Evolutionary conservation across 129 eudicot genomes (phyloP).

Genomic region (Oenanthe sinensis): DNA sequence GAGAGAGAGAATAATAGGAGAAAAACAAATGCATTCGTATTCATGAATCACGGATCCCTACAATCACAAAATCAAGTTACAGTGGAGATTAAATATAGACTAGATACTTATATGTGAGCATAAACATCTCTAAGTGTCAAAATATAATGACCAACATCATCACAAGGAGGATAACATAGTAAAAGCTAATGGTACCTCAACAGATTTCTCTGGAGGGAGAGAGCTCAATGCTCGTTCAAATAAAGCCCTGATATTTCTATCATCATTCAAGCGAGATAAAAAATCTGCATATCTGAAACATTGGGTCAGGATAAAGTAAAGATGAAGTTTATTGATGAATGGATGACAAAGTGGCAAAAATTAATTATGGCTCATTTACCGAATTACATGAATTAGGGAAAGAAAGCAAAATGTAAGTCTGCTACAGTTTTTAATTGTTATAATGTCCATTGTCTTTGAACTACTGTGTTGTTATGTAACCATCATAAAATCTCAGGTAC

Average conservation of each 20-base stretch:
- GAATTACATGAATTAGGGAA: neutral
- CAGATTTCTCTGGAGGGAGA: conserved; percentile 82
- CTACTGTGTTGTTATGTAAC: neutral
- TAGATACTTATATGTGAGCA: neutral
- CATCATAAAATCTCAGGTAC: neutral
- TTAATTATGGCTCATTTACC: neutral
- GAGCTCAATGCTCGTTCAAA: conserved; percentile 96
- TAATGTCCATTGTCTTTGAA: neutral
- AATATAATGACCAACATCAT: neutral
- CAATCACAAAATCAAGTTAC: neutral
- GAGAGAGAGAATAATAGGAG: too few relatives aligned
- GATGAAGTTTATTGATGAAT: neutral
- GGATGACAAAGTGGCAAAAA: neutral
- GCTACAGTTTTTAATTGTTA: neutral
- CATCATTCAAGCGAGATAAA: conserved; percentile 83
- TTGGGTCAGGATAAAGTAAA: conserved; percentile 5
- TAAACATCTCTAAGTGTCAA: conserved; percentile 2
- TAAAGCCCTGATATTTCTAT: conserved; percentile 91
- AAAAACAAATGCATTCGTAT: too few relatives aligned
- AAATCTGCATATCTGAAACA: conserved; percentile 91
- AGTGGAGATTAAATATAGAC: neutral
- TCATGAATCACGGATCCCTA: neutral
- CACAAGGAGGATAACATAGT: neutral
- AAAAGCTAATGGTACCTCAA: conserved; percentile 54
- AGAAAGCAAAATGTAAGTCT: neutral